These are phyloP conservation scores for Vitis hybrid DNA, from an alignment of 177 flowering plant species.

Conservation along the genomic window DNA sequence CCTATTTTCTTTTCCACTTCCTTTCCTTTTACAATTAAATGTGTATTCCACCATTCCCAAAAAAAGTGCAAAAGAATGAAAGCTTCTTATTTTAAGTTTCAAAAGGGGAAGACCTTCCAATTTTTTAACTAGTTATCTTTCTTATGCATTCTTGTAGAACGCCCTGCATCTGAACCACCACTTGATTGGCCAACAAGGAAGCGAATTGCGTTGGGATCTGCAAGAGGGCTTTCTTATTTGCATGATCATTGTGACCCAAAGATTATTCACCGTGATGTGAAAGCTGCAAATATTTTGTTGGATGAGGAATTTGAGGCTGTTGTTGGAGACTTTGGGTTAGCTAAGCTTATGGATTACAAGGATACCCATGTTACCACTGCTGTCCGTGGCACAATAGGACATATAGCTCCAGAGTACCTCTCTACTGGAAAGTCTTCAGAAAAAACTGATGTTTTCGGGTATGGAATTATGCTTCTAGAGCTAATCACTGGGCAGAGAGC, in stretches of 20 bases:
- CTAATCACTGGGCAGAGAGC: slow-evolving; percentile 78
- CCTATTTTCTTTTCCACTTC: too few species aligned
- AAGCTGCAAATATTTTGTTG: slow-evolving; percentile 71
- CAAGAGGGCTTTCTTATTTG: slow-evolving; percentile 74
- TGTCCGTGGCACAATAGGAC: slow-evolving; percentile 76
- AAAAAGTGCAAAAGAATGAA: too few species aligned
- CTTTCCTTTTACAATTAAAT: too few species aligned
- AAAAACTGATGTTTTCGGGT: slow-evolving; percentile 80
- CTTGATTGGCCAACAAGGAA: slow-evolving; percentile 74
- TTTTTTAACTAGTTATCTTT: background rate
- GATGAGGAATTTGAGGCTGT: slow-evolving; percentile 84
- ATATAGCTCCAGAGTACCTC: slow-evolving; percentile 77
- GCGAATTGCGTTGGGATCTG: slow-evolving; percentile 69
- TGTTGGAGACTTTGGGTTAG: slow-evolving; percentile 78
- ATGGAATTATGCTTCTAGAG: slow-evolving; percentile 79
- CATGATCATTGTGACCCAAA: slow-evolving; percentile 84
- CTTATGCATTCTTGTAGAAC: slow-evolving; percentile 36
- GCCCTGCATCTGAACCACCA: slow-evolving; percentile 55
- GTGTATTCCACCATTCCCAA: too few species aligned
- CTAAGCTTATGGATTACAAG: slow-evolving; percentile 77
- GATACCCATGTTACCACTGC: slow-evolving; percentile 82
- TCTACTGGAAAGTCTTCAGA: slow-evolving; percentile 77
- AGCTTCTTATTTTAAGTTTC: background rate
- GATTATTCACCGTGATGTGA: slow-evolving; percentile 78
- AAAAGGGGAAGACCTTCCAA: background rate